Percentiles rank a stretch among this genome's conserved stretches.
Conservation (phyloP, 2,329 filamentous ascomycete species). For the Alternaria consortialis region DNA sequence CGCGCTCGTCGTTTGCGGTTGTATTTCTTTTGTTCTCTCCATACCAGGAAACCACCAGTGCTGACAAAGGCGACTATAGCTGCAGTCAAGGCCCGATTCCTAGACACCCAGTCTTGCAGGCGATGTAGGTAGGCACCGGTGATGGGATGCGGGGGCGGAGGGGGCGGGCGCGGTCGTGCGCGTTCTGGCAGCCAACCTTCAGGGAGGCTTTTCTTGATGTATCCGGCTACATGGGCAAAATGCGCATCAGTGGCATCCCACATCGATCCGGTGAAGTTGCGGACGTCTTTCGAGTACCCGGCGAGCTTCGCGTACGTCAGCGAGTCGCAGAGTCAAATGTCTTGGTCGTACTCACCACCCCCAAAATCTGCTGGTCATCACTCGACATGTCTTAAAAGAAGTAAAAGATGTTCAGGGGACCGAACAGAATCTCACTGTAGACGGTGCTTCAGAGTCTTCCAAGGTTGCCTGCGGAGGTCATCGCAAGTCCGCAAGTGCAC, state of each 20-base stretch:
- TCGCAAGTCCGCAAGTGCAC: slow-evolving; percentile 13
- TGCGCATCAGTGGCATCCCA: slow-evolving; percentile 83
- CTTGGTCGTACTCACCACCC: slow-evolving; percentile 67
- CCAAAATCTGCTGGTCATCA: slow-evolving; percentile 80
- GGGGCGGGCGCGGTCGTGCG: slow-evolving; percentile 67
- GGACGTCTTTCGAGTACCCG: slow-evolving; percentile 71
- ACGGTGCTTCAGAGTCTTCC: slow-evolving; percentile 1
- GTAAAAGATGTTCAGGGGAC: background rate
- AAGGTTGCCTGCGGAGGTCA: slow-evolving; percentile 10
- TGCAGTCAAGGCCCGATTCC: slow-evolving; percentile 77
- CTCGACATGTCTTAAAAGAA: slow-evolving; percentile 68
- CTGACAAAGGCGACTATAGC: slow-evolving; percentile 75
- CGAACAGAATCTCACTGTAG: background rate
- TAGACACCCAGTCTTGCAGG: slow-evolving; percentile 74
- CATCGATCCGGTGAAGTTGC: slow-evolving; percentile 74
- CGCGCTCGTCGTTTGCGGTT: slow-evolving; percentile 76
- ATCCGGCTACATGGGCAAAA: slow-evolving; percentile 77
- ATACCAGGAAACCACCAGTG: slow-evolving; percentile 67
- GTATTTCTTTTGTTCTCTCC: slow-evolving; percentile 67
- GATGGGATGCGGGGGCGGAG: slow-evolving; percentile 55
- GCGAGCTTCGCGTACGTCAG: slow-evolving; percentile 58
- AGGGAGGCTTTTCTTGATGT: slow-evolving; percentile 73
- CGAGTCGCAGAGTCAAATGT: slow-evolving; percentile 9
- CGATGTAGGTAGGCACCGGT: slow-evolving; percentile 62
- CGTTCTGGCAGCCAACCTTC: slow-evolving; percentile 77